These are phyloP conservation scores for Radiomyces spectabilis DNA, from an alignment of 192 early-diverging fungal species.

Conservation along the genomic window DNA sequence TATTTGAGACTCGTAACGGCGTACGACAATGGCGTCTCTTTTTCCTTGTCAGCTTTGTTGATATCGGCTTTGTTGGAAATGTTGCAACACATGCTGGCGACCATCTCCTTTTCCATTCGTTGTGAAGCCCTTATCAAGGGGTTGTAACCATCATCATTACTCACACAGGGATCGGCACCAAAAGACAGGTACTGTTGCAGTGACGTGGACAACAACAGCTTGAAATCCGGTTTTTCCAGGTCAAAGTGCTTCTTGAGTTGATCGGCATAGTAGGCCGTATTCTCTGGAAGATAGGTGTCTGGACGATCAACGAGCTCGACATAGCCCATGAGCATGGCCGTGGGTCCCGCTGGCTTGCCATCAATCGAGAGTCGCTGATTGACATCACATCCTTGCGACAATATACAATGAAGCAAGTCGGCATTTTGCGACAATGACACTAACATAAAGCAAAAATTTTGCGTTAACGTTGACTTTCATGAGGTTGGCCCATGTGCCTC, in stretches of 20 bases:
- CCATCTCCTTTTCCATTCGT: not conserved
- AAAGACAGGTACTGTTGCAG: not conserved
- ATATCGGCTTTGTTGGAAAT: not conserved
- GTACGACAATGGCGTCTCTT: not conserved
- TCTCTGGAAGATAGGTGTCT: not conserved
- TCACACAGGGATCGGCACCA: slow-evolving; percentile 11
- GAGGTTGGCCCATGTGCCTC: no score
- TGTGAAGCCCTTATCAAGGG: slow-evolving; percentile 12
- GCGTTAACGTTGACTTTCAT: no score
- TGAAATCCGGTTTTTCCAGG: slow-evolving; percentile 8
- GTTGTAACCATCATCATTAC: not conserved
- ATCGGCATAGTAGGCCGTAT: not conserved
- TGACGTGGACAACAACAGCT: not conserved
- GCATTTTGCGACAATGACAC: slow-evolving; percentile 6
- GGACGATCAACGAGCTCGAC: not conserved
- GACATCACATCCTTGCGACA: slow-evolving; percentile 11
- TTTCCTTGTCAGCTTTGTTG: slow-evolving; percentile 8
- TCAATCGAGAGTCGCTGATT: slow-evolving; percentile 1
- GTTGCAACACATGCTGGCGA: not conserved
- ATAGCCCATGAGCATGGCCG: slow-evolving; percentile 9
- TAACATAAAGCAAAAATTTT: not conserved
- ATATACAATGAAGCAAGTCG: slow-evolving; percentile 12
- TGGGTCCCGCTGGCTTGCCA: not conserved
- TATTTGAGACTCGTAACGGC: no score
- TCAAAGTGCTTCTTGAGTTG: slow-evolving; percentile 5